A percentile compares a stretch with the other conserved stretches of the same genome.
These are phyloP conservation scores for Austroboletus festivus DNA, from an alignment of 768 basidiomycete genomes.

Conservation along the genomic window DNA sequence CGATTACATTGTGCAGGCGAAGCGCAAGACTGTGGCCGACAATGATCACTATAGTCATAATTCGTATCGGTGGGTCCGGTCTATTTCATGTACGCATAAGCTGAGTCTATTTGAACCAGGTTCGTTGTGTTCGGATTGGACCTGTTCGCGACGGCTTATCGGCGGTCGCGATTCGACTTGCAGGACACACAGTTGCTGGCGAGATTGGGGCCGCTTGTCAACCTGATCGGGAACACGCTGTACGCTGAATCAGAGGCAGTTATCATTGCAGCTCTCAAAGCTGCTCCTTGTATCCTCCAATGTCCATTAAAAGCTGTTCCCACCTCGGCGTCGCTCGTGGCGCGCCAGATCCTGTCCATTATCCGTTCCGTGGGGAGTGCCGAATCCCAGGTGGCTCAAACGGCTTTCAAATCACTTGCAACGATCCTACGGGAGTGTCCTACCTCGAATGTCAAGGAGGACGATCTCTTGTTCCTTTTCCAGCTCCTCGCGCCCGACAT, in stretches of 20 bases:
- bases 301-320: conserved; percentile 78
- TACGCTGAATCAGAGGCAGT: conserved; percentile 81
- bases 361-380: conserved; percentile 80
- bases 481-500: conserved; percentile 86
- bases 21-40: conserved; percentile 55
- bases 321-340: conserved; percentile 75
- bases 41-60: conserved; percentile 79
- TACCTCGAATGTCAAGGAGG: conserved; percentile 77
- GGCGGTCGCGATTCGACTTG: conserved; percentile 84
- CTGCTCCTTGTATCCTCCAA: conserved; percentile 74
- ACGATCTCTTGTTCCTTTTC: conserved; percentile 83
- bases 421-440: conserved; percentile 88
- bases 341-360: conserved; percentile 80
- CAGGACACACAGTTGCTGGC: conserved; percentile 67
- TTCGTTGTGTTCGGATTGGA: conserved; percentile 93
- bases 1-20: conserved; percentile 73
- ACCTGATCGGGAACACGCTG: conserved; percentile 85
- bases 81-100: no score
- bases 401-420: conserved; percentile 82
- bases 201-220: conserved; percentile 85
- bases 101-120: conserved; percentile 34
- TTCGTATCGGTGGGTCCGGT: conserved; percentile 80
- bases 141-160: conserved; percentile 82
- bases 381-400: conserved; percentile 87
- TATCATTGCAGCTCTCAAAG: conserved; percentile 71